phyloP scores from a whole-genome alignment of 345 rosid species.

The Brassica nigra region DNA sequence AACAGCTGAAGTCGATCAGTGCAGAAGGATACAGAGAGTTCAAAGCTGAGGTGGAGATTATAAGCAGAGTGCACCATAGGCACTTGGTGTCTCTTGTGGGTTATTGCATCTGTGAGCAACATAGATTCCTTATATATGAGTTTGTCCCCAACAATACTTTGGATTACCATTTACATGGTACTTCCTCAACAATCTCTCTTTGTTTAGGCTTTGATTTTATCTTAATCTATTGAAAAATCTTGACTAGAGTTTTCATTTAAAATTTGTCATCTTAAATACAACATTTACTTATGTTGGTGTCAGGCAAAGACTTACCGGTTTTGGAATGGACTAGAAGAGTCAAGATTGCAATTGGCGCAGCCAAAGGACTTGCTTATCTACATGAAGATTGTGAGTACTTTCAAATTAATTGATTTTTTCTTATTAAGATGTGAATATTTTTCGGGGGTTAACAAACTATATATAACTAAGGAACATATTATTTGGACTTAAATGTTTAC shows the following conservation, averaged over 20 bases:
- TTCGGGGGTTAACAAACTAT: not conserved
- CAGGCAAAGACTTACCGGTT: slow-evolving; percentile 54
- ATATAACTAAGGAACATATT: not conserved
- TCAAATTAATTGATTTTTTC: not conserved
- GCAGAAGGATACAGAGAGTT: slow-evolving; percentile 43
- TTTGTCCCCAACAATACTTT: slow-evolving; percentile 44
- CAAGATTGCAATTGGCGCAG: slow-evolving; percentile 74
- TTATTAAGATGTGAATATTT: not conserved
- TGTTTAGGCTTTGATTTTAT: not conserved
- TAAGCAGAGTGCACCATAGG: slow-evolving; percentile 43
- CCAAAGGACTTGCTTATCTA: slow-evolving; percentile 77
- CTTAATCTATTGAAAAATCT: no score
- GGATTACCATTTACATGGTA: slow-evolving; percentile 47
- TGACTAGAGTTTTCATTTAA: not conserved
- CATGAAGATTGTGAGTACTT: slow-evolving; percentile 71
- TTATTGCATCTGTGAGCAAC: slow-evolving; percentile 49
- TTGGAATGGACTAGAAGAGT: slow-evolving; percentile 55
- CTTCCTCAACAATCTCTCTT: not conserved
- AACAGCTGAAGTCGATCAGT: slow-evolving; percentile 55
- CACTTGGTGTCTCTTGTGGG: slow-evolving; percentile 76
- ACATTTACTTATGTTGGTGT: slow-evolving; percentile 8
- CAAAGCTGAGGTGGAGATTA: slow-evolving; percentile 48
- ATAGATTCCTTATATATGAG: slow-evolving; percentile 45
- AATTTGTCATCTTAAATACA: not conserved
- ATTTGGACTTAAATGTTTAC: not conserved